These are phyloP conservation scores for Tylopilus rubrobrunneus DNA, from an alignment of 768 basidiomycete species.

Conservation along the genomic window DNA sequence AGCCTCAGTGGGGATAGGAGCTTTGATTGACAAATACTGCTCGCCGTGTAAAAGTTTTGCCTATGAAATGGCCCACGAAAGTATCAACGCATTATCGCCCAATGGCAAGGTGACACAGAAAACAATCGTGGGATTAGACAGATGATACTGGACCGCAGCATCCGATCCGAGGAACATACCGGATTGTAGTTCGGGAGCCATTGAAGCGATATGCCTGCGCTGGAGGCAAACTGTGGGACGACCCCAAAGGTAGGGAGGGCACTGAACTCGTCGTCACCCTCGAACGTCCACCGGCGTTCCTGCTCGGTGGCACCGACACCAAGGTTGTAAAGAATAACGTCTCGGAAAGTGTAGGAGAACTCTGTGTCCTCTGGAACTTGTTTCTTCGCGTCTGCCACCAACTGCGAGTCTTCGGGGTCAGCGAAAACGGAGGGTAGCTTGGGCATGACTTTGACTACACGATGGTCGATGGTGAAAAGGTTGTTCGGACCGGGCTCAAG, in stretches of 20 bases:
- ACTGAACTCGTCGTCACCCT: conserved; percentile 81
- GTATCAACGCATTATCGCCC: not conserved
- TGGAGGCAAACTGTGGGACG: conserved; percentile 83
- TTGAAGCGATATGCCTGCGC: conserved; percentile 63
- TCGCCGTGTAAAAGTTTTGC: conserved; percentile 98
- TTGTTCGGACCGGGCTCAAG: not conserved
- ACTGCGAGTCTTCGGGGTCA: conserved; percentile 77
- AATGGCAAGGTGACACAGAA: not conserved
- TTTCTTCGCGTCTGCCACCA: conserved; percentile 82
- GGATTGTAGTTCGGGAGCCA: conserved; percentile 96
- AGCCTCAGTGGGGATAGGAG: conserved; percentile 80
- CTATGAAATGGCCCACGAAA: conserved; percentile 33
- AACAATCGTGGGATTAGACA: not conserved
- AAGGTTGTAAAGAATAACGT: conserved; percentile 92
- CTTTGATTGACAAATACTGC: conserved; percentile 87
- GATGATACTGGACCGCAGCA: not conserved
- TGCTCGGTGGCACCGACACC: conserved; percentile 92
- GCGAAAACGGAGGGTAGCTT: conserved; percentile 51
- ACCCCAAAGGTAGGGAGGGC: conserved; percentile 94
- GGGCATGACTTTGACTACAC: conserved; percentile 21
- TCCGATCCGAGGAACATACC: conserved; percentile 41
- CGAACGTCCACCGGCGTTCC: conserved; percentile 89
- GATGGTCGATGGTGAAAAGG: not conserved
- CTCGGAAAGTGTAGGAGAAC: conserved; percentile 80
- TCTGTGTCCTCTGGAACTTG: conserved; percentile 47